A percentile compares a stretch with the other conserved stretches of the same genome.
phyloP scores from a whole-genome alignment of 1,284 basidiomycete species.

The Tilletia setariae region DNA sequence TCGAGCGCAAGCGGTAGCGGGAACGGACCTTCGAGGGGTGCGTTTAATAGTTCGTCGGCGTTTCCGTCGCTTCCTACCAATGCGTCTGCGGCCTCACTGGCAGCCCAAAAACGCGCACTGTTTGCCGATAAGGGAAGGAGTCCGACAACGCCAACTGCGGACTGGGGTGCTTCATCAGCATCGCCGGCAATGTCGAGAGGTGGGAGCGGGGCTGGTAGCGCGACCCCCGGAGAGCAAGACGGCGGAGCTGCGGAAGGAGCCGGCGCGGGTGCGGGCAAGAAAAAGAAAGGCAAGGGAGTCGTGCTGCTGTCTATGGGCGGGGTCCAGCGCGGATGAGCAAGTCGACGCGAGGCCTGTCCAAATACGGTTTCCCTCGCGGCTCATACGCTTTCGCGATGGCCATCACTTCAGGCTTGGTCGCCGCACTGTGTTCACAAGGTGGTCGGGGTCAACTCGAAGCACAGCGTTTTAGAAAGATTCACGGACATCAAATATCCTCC shows the following conservation, averaged over 20 bases:
- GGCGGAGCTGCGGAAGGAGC: neutral
- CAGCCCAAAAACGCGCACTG: slow-evolving; percentile 43
- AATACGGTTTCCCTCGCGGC: neutral
- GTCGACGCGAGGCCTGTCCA: neutral
- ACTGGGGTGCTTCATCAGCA: slow-evolving; percentile 7
- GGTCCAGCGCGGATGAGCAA: slow-evolving; percentile 32
- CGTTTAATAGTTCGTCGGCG: neutral
- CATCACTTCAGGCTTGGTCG: neutral
- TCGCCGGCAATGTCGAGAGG: neutral
- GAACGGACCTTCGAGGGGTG: neutral
- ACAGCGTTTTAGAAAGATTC: too few species aligned
- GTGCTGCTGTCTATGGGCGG: slow-evolving; percentile 35
- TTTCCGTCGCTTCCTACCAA: slow-evolving; percentile 43
- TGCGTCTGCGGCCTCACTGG: slow-evolving; percentile 27
- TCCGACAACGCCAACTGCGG: slow-evolving; percentile 9
- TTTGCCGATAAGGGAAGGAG: slow-evolving; percentile 20
- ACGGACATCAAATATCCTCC: too few species aligned
- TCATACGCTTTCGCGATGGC: neutral
- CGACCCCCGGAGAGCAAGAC: neutral
- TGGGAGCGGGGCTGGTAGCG: neutral
- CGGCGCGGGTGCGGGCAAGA: slow-evolving; percentile 22
- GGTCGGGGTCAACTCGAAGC: too few species aligned
- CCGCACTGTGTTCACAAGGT: too few species aligned
- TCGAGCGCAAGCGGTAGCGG: slow-evolving; percentile 11
- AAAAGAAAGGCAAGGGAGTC: slow-evolving; percentile 40